Conservation (phyloP, 345 rosid species). For the Salix dunnii region DNA sequence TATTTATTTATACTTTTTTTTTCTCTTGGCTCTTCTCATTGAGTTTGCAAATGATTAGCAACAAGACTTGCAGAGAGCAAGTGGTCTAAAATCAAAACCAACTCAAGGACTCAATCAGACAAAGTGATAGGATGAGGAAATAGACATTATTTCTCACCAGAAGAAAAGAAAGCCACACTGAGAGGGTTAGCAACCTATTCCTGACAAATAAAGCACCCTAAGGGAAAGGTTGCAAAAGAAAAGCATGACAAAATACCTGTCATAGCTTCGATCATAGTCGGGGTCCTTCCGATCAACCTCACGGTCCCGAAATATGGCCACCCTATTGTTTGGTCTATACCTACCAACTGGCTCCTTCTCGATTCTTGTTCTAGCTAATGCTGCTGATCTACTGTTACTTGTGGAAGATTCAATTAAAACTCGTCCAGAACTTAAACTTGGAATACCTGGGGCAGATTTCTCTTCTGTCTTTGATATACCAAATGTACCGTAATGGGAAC, state of each 20-base stretch:
- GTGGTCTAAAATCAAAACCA: not conserved
- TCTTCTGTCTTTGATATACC: constrained; percentile 46
- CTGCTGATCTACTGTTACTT: constrained; percentile 37
- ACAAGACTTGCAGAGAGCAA: not conserved
- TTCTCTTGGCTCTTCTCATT: not conserved
- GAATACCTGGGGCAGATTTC: constrained; percentile 36
- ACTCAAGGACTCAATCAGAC: not conserved
- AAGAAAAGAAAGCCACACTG: not conserved
- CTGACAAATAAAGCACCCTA: not conserved
- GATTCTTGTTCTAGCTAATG: constrained; percentile 44
- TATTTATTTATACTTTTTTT: too few species aligned
- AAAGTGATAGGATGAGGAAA: not conserved
- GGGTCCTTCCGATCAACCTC: constrained; percentile 74
- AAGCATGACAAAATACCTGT: constrained; percentile 39
- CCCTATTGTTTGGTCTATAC: constrained; percentile 47
- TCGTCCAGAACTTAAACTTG: constrained; percentile 42
- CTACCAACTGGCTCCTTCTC: constrained; percentile 65
- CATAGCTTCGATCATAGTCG: constrained; percentile 77
- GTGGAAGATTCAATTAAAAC: constrained; percentile 49
- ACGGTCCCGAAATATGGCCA: constrained; percentile 80
- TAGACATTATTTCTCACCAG: not conserved
- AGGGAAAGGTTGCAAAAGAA: not conserved
- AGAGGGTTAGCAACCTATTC: not conserved
- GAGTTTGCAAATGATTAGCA: not conserved
- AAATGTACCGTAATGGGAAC: constrained; percentile 31